Evolutionary conservation across 106 monocot genomes (phyloP), one percentile per base, ranked within the genome.

Genomic region (Ottelia alismoides): DNA sequence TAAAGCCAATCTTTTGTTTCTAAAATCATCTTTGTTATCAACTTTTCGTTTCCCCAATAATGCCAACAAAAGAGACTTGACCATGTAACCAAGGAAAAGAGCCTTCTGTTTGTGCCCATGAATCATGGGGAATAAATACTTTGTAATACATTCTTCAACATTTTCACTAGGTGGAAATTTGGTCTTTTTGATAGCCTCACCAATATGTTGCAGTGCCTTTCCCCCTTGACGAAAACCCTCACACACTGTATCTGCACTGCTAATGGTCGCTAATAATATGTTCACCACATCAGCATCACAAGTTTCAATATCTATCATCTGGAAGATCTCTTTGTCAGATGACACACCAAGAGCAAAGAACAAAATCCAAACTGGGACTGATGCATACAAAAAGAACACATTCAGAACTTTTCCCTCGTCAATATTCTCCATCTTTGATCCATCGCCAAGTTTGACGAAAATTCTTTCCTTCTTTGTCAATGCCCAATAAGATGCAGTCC

Each of bases 331-430:
- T 57, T 85, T 98, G 51, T 98, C 96, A 26, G 81, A 82, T 63
- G 78, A 62, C 47, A 67, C 78, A 63, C 89, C 96, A 53, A 98
- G 96, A 3, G 82, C 85, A 51, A 89, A 98, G 63, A 98, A 98
- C 74, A 98, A 62, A 9, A 85, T 51, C 96, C 96, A 98, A 25
- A 89, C 43, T 22, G 96, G 85, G 57, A 89, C 56, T 17, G 74
- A 71, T 7, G 73, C 72, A 72, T 89, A 85, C 24, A 98, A 64
- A 31, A 89, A 98, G 25, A 40, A 71, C 2, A 85, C 40, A 28
- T 25, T 23, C 30, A 31, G 28, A 49, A 75, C 43, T 52, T 74
- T 81, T 43, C 40, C 16, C 21, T 65, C 64, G 20, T 74, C 67
- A 68, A 46, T 70, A 21, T 60, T 61, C 61, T 73, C 72, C 47